Conservation (phyloP, 176 grass and related monocot species). For the Olyra latifolia region DNA sequence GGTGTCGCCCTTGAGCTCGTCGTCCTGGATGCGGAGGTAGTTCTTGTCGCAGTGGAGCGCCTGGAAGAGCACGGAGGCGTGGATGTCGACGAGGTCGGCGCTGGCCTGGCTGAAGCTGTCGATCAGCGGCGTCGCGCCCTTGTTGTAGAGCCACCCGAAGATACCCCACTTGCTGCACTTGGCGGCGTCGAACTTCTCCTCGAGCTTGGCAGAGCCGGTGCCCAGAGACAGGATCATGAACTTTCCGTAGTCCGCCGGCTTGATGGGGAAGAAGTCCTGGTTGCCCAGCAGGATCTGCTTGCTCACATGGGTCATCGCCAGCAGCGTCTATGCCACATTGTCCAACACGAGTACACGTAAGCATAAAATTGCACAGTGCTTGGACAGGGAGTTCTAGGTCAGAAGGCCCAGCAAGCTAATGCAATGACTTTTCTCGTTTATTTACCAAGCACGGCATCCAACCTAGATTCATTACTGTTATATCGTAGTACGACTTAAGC, state of each 20-base stretch:
- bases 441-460: neutral
- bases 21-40: conserved; percentile 69
- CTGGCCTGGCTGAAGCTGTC: conserved; percentile 63
- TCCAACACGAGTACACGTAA: neutral
- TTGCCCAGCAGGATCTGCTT: conserved; percentile 51
- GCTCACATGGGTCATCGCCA: conserved; percentile 53
- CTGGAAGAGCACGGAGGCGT: conserved; percentile 58
- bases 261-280: conserved; percentile 37
- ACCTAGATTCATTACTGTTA: neutral
- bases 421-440: neutral
- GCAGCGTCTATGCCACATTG: conserved; percentile 37
- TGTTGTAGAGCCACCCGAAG: conserved; percentile 57
- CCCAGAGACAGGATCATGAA: conserved; percentile 63
- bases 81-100: conserved; percentile 70
- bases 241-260: conserved; percentile 34
- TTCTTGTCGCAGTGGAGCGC: conserved; percentile 24
- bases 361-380: neutral
- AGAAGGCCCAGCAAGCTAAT: neutral
- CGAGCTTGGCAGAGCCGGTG: conserved; percentile 51
- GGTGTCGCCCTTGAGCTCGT: conserved; percentile 25
- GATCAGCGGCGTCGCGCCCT: conserved; percentile 50
- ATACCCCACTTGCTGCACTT: conserved; percentile 47
- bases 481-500: too few relatives aligned
- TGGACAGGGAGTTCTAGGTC: neutral
- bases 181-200: conserved; percentile 39